A percentile compares a stretch with the other conserved stretches of the same genome.
These are phyloP conservation scores for Oehlia diaphana DNA, from an alignment of 192 early-diverging fungal species.

Conservation along the genomic window DNA sequence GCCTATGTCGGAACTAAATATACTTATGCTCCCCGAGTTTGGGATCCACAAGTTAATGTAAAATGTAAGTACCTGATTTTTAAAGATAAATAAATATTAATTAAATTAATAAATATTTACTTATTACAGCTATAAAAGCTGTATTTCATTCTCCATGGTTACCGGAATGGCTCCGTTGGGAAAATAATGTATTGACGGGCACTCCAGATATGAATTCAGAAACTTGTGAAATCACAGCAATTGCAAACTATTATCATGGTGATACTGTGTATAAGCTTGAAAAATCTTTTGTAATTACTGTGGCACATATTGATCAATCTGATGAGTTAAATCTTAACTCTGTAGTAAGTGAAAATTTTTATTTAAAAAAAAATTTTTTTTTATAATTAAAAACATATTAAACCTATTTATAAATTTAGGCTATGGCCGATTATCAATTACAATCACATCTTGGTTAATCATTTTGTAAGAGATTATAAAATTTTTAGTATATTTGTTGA, in stretches of 20 bases:
- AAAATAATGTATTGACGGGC: conserved; percentile 67
- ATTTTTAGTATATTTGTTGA: no score
- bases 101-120: neutral
- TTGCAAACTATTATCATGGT: conserved; percentile 68
- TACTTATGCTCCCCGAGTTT: conserved; percentile 68
- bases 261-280: conserved; percentile 44
- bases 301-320: conserved; percentile 37
- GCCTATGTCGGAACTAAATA: conserved; percentile 63
- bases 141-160: conserved; percentile 71
- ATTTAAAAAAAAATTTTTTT: neutral
- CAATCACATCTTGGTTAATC: conserved; percentile 15
- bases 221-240: conserved; percentile 59
- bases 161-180: conserved; percentile 74
- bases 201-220: conserved; percentile 57
- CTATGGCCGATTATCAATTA: conserved; percentile 31
- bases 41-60: conserved; percentile 74
- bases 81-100: neutral
- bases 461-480: neutral
- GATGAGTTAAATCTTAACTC: conserved; percentile 36
- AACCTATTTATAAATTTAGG: conserved; percentile 2
- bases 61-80: conserved; percentile 29
- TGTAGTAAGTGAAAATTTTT: conserved; percentile 9
- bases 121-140: conserved; percentile 59
- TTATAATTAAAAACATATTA: neutral
- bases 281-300: conserved; percentile 43